These are phyloP conservation scores for Quercus cerris DNA, from an alignment of 306 rosid genomes.

Conservation along the genomic window DNA sequence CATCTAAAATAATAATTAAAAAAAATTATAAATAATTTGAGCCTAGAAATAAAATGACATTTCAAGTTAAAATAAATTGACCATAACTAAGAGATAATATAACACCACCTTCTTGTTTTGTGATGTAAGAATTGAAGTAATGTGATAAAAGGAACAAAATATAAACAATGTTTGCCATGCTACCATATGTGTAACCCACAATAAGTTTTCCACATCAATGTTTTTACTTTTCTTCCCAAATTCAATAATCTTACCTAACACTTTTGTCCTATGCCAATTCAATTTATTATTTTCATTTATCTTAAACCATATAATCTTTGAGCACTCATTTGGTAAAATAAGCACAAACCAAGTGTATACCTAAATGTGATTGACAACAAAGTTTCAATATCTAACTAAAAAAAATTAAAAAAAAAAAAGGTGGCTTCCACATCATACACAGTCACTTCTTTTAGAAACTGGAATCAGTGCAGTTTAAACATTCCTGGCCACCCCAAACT, in stretches of 20 bases:
- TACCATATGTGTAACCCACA: background rate
- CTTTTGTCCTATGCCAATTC: background rate
- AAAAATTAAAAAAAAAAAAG: background rate
- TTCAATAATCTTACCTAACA: background rate
- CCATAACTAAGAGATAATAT: no score
- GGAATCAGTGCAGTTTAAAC: background rate
- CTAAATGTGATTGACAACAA: background rate
- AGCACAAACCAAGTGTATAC: background rate
- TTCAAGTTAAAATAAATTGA: no score
- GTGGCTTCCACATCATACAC: slow-evolving; percentile 36
- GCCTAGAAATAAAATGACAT: no score
- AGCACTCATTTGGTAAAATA: background rate
- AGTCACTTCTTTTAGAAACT: slow-evolving; percentile 10
- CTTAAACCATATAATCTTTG: background rate
- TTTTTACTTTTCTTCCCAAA: background rate
- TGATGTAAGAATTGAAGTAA: no score
- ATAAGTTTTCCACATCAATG: background rate
- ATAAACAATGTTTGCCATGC: no score
- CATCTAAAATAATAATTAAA: no score
- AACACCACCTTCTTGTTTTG: no score
- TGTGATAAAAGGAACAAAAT: no score
- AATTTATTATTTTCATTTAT: background rate
- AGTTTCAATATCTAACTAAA: background rate
- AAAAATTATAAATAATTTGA: no score
- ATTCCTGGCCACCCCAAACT: background rate